These are phyloP conservation scores for Urtica urens DNA, from an alignment of 306 rosid species.

Conservation along the genomic window DNA sequence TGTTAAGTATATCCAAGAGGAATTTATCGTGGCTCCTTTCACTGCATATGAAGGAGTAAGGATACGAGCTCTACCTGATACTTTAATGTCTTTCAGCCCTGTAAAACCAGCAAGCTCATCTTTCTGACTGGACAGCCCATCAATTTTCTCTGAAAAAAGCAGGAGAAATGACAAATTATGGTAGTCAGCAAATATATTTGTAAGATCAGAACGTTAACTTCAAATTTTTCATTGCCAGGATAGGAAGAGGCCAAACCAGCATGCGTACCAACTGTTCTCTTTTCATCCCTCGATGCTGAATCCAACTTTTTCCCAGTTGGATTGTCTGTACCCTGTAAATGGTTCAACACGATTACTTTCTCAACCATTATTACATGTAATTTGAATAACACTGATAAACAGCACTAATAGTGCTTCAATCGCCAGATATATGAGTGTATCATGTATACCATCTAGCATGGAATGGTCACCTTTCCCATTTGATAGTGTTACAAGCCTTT, in stretches of 20 bases:
- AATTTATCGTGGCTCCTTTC: neutral
- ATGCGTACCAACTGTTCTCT: slow-evolving; percentile 29
- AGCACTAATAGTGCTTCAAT: neutral
- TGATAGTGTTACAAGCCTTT: no score
- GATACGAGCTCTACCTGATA: slow-evolving; percentile 41
- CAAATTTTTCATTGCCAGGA: slow-evolving; percentile 19
- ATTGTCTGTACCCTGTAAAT: slow-evolving; percentile 47
- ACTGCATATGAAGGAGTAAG: neutral
- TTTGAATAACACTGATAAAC: neutral
- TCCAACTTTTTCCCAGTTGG: slow-evolving; percentile 27
- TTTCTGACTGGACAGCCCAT: slow-evolving; percentile 29
- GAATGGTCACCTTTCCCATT: neutral
- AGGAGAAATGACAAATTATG: slow-evolving; percentile 12
- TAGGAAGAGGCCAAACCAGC: slow-evolving; percentile 27
- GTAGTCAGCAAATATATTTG: slow-evolving; percentile 4
- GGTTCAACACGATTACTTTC: neutral
- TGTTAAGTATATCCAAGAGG: neutral
- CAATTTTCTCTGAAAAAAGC: slow-evolving; percentile 30
- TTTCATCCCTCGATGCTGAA: slow-evolving; percentile 44
- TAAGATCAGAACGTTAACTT: neutral
- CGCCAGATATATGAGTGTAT: neutral
- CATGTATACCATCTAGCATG: neutral
- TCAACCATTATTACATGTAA: neutral
- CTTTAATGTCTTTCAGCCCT: slow-evolving; percentile 31
- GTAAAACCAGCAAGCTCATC: slow-evolving; percentile 55